Conservation (phyloP, 2,329 filamentous ascomycete genomes). For the Alternaria incomplexa region DNA sequence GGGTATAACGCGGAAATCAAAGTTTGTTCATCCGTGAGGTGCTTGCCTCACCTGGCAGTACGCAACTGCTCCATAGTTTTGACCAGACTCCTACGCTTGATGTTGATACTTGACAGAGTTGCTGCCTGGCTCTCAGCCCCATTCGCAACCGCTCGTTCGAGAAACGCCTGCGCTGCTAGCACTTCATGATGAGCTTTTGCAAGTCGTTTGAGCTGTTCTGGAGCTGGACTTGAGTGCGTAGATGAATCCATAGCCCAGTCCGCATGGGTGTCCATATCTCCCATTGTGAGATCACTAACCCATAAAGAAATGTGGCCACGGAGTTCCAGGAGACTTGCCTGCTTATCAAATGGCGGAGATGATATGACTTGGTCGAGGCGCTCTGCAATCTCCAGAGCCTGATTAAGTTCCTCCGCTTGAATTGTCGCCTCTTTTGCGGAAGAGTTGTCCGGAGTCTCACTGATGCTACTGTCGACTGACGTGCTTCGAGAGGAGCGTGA, state of each 20-base stretch:
- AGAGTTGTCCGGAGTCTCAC: slow-evolving; percentile 8
- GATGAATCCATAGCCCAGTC: slow-evolving; percentile 20
- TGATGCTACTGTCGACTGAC: slow-evolving; percentile 16
- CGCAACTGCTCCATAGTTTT: slow-evolving; percentile 1
- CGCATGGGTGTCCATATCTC: slow-evolving; percentile 18
- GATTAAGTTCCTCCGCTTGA: slow-evolving; percentile 60
- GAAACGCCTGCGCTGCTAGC: slow-evolving; percentile 27
- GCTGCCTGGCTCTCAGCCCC: slow-evolving; percentile 20
- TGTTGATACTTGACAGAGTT: slow-evolving; percentile 24
- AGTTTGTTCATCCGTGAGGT: not conserved
- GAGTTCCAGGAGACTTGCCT: slow-evolving; percentile 69
- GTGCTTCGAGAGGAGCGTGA: slow-evolving; percentile 16
- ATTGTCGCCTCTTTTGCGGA: slow-evolving; percentile 42
- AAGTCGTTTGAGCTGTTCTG: slow-evolving; percentile 20
- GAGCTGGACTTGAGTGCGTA: not conserved
- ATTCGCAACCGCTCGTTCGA: slow-evolving; percentile 30
- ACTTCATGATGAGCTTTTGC: slow-evolving; percentile 28
- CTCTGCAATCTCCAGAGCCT: slow-evolving; percentile 67
- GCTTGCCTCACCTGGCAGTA: not conserved
- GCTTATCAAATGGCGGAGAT: slow-evolving; percentile 73
- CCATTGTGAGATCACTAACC: slow-evolving; percentile 69
- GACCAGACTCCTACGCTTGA: slow-evolving; percentile 13
- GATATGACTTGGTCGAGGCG: slow-evolving; percentile 75
- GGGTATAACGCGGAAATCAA: slow-evolving; percentile 4
- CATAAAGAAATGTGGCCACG: slow-evolving; percentile 78